Base-by-base conservation (phyloP, 805 yeast genomes). In the Wickerhamiella shivajii region DNA sequence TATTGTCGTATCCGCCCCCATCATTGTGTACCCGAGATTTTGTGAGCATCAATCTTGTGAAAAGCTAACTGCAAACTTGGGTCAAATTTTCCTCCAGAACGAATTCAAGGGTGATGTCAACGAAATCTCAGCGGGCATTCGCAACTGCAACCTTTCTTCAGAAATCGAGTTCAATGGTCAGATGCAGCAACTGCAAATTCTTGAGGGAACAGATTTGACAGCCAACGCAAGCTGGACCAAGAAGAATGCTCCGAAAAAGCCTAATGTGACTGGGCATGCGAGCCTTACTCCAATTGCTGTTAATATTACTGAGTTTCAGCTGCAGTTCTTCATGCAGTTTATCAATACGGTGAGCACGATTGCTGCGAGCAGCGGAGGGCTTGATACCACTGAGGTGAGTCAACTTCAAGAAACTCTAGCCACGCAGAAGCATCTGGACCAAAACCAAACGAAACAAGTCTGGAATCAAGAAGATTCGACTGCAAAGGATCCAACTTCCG, bases 41-140 rank as follows among this genome's bases (percentile, higher is more conserved):
- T 49, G 53, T 1, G 49, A 45, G 57, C 20, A 45, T 56, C 2
- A 12, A 25, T 3, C 27, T 31, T 71, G 66, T 45, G 87, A 87
- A 47, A 57, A 67, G 13, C 50, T 87, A 21, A 72, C 77, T 0
- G 69, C 77, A 12, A 71, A 80, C 44, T 61, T 85, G 32, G 98
- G 98, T 42, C 94, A 87, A 49, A 57, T 90, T 7, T 75, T 67
- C 43, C 69, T 84, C 12, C 57, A 63, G 3, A 90, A 85, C 51
- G 53, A 53, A 8, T 84, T 80, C 49, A 47, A 41, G 2, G 39
- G 32, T 5, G 27, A 40, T 2, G 39, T 37, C 10, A 84, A 81
- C 47, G 49, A 63, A 5, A 69, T 85, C 10, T 50, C 61, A 11
- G 66, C 81, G 6, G 92, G 94, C 0, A 58, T 90, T 14, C 61